Evolutionary conservation across 2,329 filamentous ascomycete genomes (phyloP).

Genomic region (Stemphylium lycopersici): DNA sequence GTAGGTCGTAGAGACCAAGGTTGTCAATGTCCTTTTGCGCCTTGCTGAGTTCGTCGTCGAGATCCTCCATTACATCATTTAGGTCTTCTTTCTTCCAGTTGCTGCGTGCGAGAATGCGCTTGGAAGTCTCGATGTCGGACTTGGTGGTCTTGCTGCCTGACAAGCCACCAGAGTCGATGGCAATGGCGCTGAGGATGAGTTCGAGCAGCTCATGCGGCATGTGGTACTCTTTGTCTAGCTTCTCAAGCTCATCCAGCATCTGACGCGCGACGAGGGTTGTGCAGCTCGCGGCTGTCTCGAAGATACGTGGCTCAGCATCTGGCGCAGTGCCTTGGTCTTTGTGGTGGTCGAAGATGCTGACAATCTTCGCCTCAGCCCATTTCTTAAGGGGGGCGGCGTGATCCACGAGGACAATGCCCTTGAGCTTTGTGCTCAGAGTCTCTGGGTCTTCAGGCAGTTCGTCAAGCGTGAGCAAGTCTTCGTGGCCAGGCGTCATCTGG

Average conservation of each 20-base stretch:
- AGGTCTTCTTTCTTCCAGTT: constrained; percentile 51
- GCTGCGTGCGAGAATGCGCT: constrained; percentile 51
- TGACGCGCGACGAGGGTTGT: constrained; percentile 55
- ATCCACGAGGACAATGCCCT: constrained; percentile 56
- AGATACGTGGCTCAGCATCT: constrained; percentile 52
- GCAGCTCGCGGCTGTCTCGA: constrained; percentile 54
- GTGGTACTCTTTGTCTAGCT: constrained; percentile 54
- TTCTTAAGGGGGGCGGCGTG: constrained; percentile 52
- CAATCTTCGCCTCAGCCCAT: constrained; percentile 53
- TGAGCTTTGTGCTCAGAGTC: constrained; percentile 51
- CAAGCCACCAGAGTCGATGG: constrained; percentile 55
- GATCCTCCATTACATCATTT: constrained; percentile 51
- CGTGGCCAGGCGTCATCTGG: constrained; percentile 55
- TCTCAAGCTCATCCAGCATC: constrained; percentile 55
- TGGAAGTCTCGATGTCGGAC: constrained; percentile 48
- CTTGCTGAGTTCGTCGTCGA: constrained; percentile 48
- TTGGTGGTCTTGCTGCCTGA: constrained; percentile 45
- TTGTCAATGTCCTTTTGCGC: constrained; percentile 54
- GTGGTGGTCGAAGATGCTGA: constrained; percentile 57
- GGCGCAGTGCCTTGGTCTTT: constrained; percentile 51
- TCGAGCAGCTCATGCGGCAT: constrained; percentile 58
- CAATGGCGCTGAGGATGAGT: constrained; percentile 55
- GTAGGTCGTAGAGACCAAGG: constrained; percentile 53
- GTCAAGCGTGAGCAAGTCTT: constrained; percentile 55
- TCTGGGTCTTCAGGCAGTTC: constrained; percentile 56